A percentile compares a stretch with the other conserved stretches of the same genome.
phyloP scores from a whole-genome alignment of 345 rosid species.

The Euphorbia peplus region DNA sequence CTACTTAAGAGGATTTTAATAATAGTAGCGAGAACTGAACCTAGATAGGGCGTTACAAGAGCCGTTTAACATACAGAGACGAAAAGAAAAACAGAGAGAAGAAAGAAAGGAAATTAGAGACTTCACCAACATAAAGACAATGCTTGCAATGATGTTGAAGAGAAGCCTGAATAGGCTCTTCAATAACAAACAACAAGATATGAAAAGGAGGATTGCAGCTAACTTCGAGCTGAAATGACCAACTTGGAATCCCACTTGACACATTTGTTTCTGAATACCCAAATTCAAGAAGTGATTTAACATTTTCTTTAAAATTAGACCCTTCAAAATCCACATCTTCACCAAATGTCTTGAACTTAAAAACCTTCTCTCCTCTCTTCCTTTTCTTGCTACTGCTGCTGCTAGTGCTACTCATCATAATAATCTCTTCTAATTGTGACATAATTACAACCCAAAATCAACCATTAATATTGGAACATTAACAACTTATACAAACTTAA shows the following conservation, averaged over 20 bases:
- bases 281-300: constrained; percentile 55
- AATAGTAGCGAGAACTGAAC: no score
- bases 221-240: constrained; percentile 95
- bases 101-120: constrained; percentile 5
- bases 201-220: constrained; percentile 72
- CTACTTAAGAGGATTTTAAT: no score
- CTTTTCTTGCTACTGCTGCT: constrained; percentile 77
- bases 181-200: constrained; percentile 59
- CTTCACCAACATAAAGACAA: constrained; percentile 81
- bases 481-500: no score
- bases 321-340: constrained; percentile 54
- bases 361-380: constrained; percentile 70
- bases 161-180: constrained; percentile 64
- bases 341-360: constrained; percentile 70
- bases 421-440: constrained; percentile 26
- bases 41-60: no score
- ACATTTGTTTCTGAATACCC: constrained; percentile 47
- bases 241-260: constrained; percentile 42
- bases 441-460: constrained; percentile 3
- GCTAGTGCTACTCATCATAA: constrained; percentile 2
- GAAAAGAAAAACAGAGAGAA: not conserved
- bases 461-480: no score
- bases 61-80: no score
- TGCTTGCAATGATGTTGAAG: constrained; percentile 62
- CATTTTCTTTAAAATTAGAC: constrained; percentile 59